These are phyloP conservation scores for Aspergillus fumigatus DNA, from an alignment of 2,329 filamentous ascomycete species.

Conservation along the genomic window DNA sequence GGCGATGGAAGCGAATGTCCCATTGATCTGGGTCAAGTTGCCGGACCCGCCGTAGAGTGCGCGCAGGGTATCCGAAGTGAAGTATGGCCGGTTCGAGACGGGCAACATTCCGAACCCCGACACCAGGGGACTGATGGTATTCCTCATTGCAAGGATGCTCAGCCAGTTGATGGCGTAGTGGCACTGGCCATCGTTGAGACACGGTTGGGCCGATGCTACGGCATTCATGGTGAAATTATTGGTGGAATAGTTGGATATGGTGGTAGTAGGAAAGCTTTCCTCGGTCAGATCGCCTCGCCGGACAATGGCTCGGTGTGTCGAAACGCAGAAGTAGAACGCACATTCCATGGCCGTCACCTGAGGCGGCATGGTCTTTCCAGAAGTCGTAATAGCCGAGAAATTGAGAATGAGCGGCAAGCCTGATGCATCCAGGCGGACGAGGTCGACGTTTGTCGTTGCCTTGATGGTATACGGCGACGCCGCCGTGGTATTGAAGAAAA, in stretches of 20 bases:
- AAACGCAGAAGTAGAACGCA: constrained; percentile 20
- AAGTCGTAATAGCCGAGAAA: constrained; percentile 18
- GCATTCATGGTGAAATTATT: background rate
- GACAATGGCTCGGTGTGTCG: constrained; percentile 17
- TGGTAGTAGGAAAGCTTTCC: constrained; percentile 7
- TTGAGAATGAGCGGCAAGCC: constrained; percentile 15
- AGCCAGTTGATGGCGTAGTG: constrained; percentile 18
- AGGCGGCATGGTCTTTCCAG: constrained; percentile 13
- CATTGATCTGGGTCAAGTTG: constrained; percentile 16
- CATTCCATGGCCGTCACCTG: constrained; percentile 20
- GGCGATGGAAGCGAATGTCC: constrained; percentile 15
- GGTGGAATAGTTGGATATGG: constrained; percentile 10
- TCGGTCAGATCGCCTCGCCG: constrained; percentile 15
- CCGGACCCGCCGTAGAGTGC: constrained; percentile 18
- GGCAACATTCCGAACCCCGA: constrained; percentile 14
- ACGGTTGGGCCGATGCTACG: background rate
- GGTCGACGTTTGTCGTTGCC: constrained; percentile 8
- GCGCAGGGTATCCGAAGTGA: constrained; percentile 15
- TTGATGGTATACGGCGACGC: constrained; percentile 17
- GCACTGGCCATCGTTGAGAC: constrained; percentile 15
- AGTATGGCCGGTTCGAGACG: constrained; percentile 17
- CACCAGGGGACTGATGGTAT: constrained; percentile 15
- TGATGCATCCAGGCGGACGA: constrained; percentile 11
- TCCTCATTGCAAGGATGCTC: constrained; percentile 15
- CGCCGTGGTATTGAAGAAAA: constrained; percentile 13